Evolutionary conservation across 352 stramenopile genomes (phyloP).

Genomic region (Globisporangium spinosum): DNA sequence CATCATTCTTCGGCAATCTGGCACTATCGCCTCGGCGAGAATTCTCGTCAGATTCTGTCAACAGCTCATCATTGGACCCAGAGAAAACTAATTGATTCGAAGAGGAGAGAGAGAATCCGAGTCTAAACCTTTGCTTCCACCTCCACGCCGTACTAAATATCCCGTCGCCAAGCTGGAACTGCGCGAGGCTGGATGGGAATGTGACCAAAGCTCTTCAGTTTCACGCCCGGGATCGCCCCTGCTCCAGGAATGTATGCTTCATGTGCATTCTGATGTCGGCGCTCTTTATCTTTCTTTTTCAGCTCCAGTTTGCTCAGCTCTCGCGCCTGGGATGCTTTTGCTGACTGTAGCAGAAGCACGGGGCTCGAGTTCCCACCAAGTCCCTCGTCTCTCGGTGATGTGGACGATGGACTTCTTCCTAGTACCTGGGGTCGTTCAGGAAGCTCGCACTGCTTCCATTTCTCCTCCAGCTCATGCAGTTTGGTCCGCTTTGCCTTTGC

Average conservation of each 20-base stretch:
- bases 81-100: neutral
- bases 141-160: conserved; percentile 25
- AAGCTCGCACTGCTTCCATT: conserved; percentile 29
- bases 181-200: conserved; percentile 58
- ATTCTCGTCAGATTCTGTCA: neutral
- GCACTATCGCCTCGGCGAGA: neutral
- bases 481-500: conserved; percentile 49
- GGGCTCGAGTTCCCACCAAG: neutral
- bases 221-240: conserved; percentile 44
- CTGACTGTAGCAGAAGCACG: conserved; percentile 36
- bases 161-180: conserved; percentile 53
- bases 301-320: conserved; percentile 47
- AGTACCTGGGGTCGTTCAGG: conserved; percentile 33
- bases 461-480: conserved; percentile 39
- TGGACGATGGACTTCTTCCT: neutral
- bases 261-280: conserved; percentile 47
- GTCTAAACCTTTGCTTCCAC: neutral
- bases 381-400: conserved; percentile 8
- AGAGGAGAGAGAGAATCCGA: neutral
- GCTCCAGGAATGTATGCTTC: conserved; percentile 49
- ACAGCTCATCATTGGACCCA: neutral
- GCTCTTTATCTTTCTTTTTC: conserved; percentile 28
- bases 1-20: neutral
- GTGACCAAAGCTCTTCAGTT: conserved; percentile 69
- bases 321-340: conserved; percentile 49